Percentiles rank a stretch among this genome's conserved stretches.
Conservation (phyloP, 78 protist species). For the Protostelium mycophagum region DNA sequence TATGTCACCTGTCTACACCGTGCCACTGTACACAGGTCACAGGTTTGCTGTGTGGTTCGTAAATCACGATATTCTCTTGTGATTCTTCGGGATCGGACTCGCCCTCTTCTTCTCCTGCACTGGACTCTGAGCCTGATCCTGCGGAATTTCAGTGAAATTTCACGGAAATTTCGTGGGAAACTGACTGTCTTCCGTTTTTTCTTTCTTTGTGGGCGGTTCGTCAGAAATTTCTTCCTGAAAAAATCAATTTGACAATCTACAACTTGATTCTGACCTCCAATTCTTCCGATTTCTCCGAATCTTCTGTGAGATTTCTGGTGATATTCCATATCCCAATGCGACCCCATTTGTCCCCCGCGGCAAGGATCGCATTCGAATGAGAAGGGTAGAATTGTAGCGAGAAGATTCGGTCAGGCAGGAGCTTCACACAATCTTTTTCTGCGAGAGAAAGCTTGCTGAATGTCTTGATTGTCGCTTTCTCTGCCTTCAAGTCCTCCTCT, state of each 20-base stretch:
- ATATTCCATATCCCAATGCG: not conserved
- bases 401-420: not conserved
- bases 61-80: not conserved
- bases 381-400: not conserved
- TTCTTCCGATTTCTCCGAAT: not conserved
- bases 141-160: not conserved
- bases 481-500: not conserved
- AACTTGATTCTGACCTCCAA: not conserved
- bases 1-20: not conserved
- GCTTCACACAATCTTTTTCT: not conserved
- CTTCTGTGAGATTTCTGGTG: too few species aligned
- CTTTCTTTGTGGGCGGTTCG: not conserved
- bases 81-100: not conserved
- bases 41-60: not conserved
- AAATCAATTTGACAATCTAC: too few species aligned
- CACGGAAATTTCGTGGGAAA: not conserved
- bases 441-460: not conserved
- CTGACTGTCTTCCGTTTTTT: not conserved
- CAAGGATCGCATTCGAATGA: not conserved
- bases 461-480: not conserved
- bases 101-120: not conserved
- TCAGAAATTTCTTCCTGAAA: not conserved
- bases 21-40: not conserved
- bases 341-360: not conserved
- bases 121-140: not conserved